Conservation (phyloP, 2,329 filamentous ascomycete species). For the Tolypocladium album region DNA sequence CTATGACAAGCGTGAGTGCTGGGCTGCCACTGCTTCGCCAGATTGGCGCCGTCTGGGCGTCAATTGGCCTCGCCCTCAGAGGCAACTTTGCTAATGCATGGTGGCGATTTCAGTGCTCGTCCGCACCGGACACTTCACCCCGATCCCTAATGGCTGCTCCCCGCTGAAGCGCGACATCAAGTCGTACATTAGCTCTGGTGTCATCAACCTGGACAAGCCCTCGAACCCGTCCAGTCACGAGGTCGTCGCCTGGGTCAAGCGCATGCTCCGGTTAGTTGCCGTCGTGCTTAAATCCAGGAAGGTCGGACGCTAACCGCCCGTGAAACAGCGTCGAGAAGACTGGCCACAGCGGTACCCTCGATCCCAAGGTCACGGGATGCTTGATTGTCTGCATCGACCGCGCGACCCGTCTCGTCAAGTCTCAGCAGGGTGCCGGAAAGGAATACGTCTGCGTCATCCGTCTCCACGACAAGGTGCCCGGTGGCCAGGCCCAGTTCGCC, state of each 20-base stretch:
- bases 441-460: conserved; percentile 96
- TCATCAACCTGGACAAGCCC: conserved; percentile 82
- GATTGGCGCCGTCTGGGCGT: not conserved
- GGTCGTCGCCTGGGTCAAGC: conserved; percentile 98
- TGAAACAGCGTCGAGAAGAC: conserved; percentile 62
- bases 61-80: not conserved
- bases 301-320: not conserved
- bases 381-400: conserved; percentile 93
- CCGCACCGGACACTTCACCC: conserved; percentile 92
- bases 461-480: conserved; percentile 89
- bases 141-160: conserved; percentile 85
- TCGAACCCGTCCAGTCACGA: conserved; percentile 97
- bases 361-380: conserved; percentile 95
- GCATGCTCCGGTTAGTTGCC: conserved; percentile 67
- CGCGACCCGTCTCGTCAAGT: conserved; percentile 95
- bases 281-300: not conserved
- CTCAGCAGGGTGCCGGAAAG: conserved; percentile 97
- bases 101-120: conserved; percentile 56
- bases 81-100: not conserved
- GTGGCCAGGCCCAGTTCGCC: conserved; percentile 85
- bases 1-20: conserved; percentile 73
- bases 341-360: conserved; percentile 94
- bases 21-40: not conserved
- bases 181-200: conserved; percentile 91
- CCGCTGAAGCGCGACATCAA: conserved; percentile 92